These are phyloP conservation scores for Blastomyces emzantsi DNA, from an alignment of 2,329 filamentous ascomycete species.

Conservation along the genomic window DNA sequence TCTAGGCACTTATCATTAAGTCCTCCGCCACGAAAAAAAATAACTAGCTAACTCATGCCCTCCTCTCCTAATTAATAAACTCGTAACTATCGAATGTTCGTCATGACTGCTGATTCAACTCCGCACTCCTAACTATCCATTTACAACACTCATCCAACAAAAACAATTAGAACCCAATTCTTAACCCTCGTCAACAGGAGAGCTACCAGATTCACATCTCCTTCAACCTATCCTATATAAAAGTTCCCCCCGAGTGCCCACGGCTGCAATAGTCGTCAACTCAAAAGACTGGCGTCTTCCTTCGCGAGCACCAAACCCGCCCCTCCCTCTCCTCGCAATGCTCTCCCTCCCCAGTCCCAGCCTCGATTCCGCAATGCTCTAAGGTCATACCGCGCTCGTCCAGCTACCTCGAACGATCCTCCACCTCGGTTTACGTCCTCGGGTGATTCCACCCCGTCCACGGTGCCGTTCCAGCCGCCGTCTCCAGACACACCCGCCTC, in stretches of 20 bases:
- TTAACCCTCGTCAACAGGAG: not conserved
- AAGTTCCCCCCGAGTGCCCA: not conserved
- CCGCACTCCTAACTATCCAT: too few species aligned
- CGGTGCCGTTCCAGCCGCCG: not conserved
- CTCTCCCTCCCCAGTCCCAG: conserved; percentile 7
- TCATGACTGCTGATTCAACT: too few species aligned
- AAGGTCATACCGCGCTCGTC: not conserved
- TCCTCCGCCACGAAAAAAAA: too few species aligned
- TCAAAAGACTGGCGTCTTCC: conserved; percentile 18
- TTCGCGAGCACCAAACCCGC: conserved; percentile 6
- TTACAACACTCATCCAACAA: not conserved
- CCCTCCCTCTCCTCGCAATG: conserved; percentile 10
- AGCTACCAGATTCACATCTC: not conserved
- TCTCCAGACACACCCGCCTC: conserved; percentile 1
- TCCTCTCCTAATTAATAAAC: too few species aligned
- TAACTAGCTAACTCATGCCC: not conserved
- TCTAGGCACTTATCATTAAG: too few species aligned
- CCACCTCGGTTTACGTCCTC: conserved; percentile 6
- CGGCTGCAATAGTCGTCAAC: conserved; percentile 6
- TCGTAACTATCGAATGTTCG: too few species aligned
- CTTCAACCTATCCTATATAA: not conserved
- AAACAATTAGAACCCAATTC: not conserved
- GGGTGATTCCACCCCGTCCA: conserved; percentile 6
- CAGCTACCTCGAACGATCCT: conserved; percentile 4
- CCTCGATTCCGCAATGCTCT: conserved; percentile 6